Base-by-base conservation (phyloP, 306 rosid species). In the Ceratonia siliqua region DNA sequence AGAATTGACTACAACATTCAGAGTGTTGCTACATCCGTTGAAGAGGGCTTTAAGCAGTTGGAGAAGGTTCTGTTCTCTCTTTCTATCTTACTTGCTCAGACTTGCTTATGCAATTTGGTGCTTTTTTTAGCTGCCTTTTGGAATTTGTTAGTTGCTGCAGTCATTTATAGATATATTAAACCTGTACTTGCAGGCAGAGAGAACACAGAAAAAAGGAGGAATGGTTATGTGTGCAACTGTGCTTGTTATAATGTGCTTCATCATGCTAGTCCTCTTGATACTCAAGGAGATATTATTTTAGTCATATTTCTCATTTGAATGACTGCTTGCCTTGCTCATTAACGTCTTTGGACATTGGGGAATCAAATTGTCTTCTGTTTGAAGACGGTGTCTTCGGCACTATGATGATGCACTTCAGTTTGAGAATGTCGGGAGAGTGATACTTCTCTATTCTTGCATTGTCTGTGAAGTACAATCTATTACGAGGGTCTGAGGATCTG, bases 1-100 rank as follows among this genome's bases (percentile, higher is more conserved):
- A 88, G 97, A 75, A 89, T 91, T 45, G 92, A 91, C 88, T 86
- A 89, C 87, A 89, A 91, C 71, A 87, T 89, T 79, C 97, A 91
- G 83, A 84, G 63, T 82, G 94, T 87, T 42, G 84, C 92, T 38
- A 70, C 79, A 15, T 75, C 92, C 2, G 87, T 91, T 56, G 96
- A 88, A 68, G 92, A 88, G 78, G 97, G 97, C 43, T 72, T 83
- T 50, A 87, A 89, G 78, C 88, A 91, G 66, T 88, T 91, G 57
- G 87, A 87, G 33, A 91, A 91, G 94, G 94, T 91, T 75, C 58
- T 72, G 54, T 82, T 57, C 54, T 52, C 67, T 36, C 58, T 61
- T 30, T 28, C 62, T 7, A 39, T 49, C 36, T n/a, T 35, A n/a
- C 33, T 33, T 28, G 30, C 73, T 15, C 28, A 45, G 45, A 50